Percentiles rank a stretch among this genome's conserved stretches.
Conservation (phyloP, 495 filamentous ascomycete genomes). For the Niebla homalea region DNA sequence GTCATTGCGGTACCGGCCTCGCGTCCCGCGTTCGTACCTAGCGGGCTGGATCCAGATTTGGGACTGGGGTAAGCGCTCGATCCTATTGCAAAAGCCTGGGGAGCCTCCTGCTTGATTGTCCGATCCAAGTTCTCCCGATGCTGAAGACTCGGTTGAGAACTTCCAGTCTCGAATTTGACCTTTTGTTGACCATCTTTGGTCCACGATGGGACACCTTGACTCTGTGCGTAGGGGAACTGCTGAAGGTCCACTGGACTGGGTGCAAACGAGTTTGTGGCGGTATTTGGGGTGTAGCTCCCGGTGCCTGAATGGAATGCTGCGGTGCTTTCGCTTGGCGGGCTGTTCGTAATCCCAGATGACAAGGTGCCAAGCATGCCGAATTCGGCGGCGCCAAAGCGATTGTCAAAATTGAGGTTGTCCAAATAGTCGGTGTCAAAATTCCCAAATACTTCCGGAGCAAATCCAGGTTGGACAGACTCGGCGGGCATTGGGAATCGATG, state of each 20-base stretch:
- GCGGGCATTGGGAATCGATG: conserved; percentile 18
- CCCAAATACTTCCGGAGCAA: conserved; percentile 59
- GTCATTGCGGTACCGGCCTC: conserved; percentile 21
- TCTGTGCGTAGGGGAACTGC: conserved; percentile 9
- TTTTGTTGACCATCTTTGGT: not conserved
- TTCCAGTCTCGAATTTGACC: conserved; percentile 3
- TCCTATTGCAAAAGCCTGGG: conserved; percentile 62
- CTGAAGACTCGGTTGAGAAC: not conserved
- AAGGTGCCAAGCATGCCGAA: conserved; percentile 92
- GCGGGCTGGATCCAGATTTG: conserved; percentile 36
- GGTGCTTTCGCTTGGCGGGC: conserved; percentile 48
- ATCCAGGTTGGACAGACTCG: conserved; percentile 30
- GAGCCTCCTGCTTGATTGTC: conserved; percentile 36
- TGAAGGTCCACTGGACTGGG: conserved; percentile 4
- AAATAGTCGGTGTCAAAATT: conserved; percentile 60
- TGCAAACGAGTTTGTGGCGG: not conserved
- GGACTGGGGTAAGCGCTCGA: conserved; percentile 54
- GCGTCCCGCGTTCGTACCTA: conserved; percentile 28
- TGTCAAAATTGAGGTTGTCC: conserved; percentile 87
- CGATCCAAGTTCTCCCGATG: conserved; percentile 15
- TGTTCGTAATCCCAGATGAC: conserved; percentile 72
- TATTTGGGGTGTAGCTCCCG: conserved; percentile 21
- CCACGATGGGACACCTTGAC: not conserved
- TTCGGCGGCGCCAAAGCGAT: conserved; percentile 84
- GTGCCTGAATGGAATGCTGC: conserved; percentile 16